Conservation (phyloP, 495 filamentous ascomycete genomes). For the Zalerion maritima region DNA sequence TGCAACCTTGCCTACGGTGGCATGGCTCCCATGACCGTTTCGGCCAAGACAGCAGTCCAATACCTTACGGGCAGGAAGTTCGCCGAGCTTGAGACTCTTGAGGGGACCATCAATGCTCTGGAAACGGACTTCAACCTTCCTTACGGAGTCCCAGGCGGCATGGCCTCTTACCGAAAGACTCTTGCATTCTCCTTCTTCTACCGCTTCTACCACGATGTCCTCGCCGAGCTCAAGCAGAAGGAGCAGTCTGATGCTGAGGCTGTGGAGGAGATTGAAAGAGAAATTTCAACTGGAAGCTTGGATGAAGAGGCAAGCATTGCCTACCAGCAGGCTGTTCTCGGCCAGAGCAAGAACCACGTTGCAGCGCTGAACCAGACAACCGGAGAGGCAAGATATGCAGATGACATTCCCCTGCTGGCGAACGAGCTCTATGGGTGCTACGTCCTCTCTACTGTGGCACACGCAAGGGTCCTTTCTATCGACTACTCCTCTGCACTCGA, state of each 20-base stretch:
- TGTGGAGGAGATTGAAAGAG: constrained; percentile 50
- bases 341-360: constrained; percentile 70
- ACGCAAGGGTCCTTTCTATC: constrained; percentile 70
- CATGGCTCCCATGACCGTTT: constrained; percentile 77
- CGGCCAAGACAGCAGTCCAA: constrained; percentile 57
- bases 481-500: constrained; percentile 61
- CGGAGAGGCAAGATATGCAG: constrained; percentile 90
- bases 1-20: constrained; percentile 75
- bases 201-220: constrained; percentile 63
- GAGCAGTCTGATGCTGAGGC: constrained; percentile 41
- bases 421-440: constrained; percentile 82
- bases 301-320: constrained; percentile 42
- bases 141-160: constrained; percentile 84
- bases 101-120: constrained; percentile 74
- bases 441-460: constrained; percentile 78
- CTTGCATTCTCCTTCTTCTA: constrained; percentile 83
- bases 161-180: constrained; percentile 90
- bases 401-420: constrained; percentile 77
- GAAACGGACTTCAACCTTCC: constrained; percentile 74
- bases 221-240: constrained; percentile 28
- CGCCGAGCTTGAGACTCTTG: constrained; percentile 64
- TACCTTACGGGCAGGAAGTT: constrained; percentile 66
- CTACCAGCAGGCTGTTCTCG: constrained; percentile 65
- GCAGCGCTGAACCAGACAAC: constrained; percentile 88
- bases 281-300: constrained; percentile 46